Percentiles rank a stretch among this genome's conserved stretches.
Conservation (phyloP, 2,329 filamentous ascomycete genomes). For the Tolypocladium amazonense region DNA sequence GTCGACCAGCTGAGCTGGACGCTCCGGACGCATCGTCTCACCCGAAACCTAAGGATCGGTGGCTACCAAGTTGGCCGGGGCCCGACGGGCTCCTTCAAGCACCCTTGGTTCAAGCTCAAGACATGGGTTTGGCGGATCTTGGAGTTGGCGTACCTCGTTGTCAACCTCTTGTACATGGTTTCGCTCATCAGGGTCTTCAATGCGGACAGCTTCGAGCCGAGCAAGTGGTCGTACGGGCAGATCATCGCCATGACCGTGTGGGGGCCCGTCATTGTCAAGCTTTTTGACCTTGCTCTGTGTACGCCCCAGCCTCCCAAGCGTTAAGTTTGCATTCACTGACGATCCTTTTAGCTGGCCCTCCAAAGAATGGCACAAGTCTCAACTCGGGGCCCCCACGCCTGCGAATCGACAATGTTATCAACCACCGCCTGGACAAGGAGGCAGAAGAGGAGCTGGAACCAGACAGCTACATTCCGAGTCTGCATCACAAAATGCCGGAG, state of each 20-base stretch:
- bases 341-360: constrained; percentile 19
- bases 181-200: constrained; percentile 24
- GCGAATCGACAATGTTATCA: constrained; percentile 28
- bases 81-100: constrained; percentile 16
- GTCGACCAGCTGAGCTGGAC: constrained; percentile 26
- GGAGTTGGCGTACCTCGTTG: constrained; percentile 23
- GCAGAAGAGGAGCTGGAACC: constrained; percentile 5
- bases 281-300: constrained; percentile 27
- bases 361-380: constrained; percentile 22
- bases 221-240: constrained; percentile 25
- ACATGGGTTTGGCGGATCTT: constrained; percentile 22
- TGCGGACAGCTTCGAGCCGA: constrained; percentile 22
- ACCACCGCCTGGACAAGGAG: constrained; percentile 14
- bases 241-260: constrained; percentile 28
- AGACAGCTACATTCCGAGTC: not conserved
- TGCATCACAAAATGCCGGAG: not conserved
- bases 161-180: constrained; percentile 27
- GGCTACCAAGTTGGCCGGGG: constrained; percentile 19
- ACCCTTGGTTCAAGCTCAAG: constrained; percentile 17
- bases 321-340: constrained; percentile 9
- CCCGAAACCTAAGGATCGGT: constrained; percentile 19
- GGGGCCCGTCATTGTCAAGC: constrained; percentile 27
- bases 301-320: constrained; percentile 6
- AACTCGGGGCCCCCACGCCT: constrained; percentile 26
- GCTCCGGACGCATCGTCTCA: constrained; percentile 21